phyloP scores from a whole-genome alignment of 345 rosid species.

The Gossypium stocksii region DNA sequence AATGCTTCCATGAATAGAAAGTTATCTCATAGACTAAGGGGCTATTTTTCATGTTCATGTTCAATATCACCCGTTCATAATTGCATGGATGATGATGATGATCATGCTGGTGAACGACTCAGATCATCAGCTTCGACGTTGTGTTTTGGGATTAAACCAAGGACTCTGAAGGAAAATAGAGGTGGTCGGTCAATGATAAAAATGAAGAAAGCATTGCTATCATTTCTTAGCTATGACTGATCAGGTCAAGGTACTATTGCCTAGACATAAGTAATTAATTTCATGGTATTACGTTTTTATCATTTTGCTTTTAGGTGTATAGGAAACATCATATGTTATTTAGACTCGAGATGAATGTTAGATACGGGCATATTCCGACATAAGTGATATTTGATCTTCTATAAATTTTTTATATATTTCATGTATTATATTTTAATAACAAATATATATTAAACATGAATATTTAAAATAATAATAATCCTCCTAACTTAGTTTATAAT shows the following conservation, averaged over 20 bases:
- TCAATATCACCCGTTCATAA: conserved; percentile 25
- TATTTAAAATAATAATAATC: too few species aligned
- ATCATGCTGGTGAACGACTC: conserved; percentile 6
- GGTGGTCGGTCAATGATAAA: conserved; percentile 40
- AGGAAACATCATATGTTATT: too few species aligned
- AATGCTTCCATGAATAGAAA: conserved; percentile 20
- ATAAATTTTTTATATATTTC: too few species aligned
- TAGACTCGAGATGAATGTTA: neutral
- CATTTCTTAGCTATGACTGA: conserved; percentile 34
- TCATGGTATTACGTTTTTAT: neutral
- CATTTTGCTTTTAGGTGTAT: neutral
- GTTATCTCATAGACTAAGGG: neutral
- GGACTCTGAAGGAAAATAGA: conserved; percentile 7
- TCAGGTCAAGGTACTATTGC: conserved; percentile 14
- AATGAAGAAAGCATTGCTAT: conserved; percentile 42
- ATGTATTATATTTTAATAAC: too few species aligned
- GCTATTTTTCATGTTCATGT: conserved; percentile 28
- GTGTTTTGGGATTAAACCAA: conserved; percentile 27
- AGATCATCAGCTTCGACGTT: conserved; percentile 30
- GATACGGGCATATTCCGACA: neutral
- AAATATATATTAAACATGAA: too few species aligned
- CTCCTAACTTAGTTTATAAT: too few species aligned
- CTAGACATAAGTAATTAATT: neutral
- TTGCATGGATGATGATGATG: conserved; percentile 8
- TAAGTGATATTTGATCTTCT: neutral